Percentiles rank a stretch among this genome's conserved stretches.
These are phyloP conservation scores for Colletotrichum australisinense DNA, from an alignment of 2,329 filamentous ascomycete genomes.

Conservation along the genomic window DNA sequence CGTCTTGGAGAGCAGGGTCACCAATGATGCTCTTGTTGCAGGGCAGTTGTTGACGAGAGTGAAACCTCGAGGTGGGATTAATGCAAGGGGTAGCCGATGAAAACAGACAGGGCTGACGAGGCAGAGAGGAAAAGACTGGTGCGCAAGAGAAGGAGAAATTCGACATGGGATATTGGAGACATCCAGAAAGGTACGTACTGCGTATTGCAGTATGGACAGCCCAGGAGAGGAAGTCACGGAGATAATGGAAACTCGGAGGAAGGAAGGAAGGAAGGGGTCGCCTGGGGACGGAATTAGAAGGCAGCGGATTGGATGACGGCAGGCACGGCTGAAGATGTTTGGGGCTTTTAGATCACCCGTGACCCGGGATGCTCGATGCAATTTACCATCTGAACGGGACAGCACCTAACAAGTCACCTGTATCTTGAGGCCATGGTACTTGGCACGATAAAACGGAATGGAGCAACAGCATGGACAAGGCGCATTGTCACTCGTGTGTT, in stretches of 20 bases:
- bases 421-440: background rate
- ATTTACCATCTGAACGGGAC: background rate
- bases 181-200: background rate
- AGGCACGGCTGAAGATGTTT: constrained; percentile 1
- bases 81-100: background rate
- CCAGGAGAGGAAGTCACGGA: background rate
- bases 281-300: constrained; percentile 11
- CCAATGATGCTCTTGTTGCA: background rate
- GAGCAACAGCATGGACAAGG: background rate
- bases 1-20: background rate
- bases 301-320: constrained; percentile 11
- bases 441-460: background rate
- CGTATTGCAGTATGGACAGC: background rate
- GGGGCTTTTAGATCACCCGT: background rate
- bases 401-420: too few species aligned
- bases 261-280: constrained; percentile 5
- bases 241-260: constrained; percentile 6
- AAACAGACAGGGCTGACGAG: constrained; percentile 2
- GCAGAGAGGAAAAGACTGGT: background rate
- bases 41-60: background rate
- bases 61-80: background rate
- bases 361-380: constrained; percentile 7
- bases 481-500: background rate
- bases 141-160: background rate
- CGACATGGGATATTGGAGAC: background rate